Base-by-base conservation (phyloP, 768 basidiomycete species). In the Amanita rimosa region DNA sequence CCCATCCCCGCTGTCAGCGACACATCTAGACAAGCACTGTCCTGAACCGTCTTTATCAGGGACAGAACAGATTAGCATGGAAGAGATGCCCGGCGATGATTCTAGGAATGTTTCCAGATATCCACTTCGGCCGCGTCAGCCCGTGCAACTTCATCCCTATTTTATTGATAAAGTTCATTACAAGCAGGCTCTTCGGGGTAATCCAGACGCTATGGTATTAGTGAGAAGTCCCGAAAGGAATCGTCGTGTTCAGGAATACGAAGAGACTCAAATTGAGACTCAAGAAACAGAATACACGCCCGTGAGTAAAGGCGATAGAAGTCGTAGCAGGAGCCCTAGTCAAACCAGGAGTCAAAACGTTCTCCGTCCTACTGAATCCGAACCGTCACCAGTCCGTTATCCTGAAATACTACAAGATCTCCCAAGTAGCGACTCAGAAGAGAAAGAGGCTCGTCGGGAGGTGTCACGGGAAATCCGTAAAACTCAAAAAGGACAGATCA, bases 201-300 rank as follows among this genome's bases (percentile, higher is more conserved):
- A 71, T 52, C 85, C 83, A 2, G 86, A 87, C 17, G 85, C 85
- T 1, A 76, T 87, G 37, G 70, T 88, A 39, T 78, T 74, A 48
- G 49, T 70, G 21, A 62, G 57, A 41, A 70, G 68, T 57, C 67
- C 68, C 26, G 57, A 53, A 48, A 59, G 56, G 33, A 63, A 59
- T 21, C 64, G 53, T 49, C 55, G 55, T 4, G 59, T 58, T 36
- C 53, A 64, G 39, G 57, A 55, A 27, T 64, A 66, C 16, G 67
- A 63, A 24, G 52, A 63, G 31, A 57, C 62, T 14, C 64, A 64
- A 9, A 53, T 59, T 35, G 57, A 56, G 31, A 56, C 57, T 11
- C 52, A 56, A 35, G 52, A 53, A 33, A 43, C 49, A 35, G 45
- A 40, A 3, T 52, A 53, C 17, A 22, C 11, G 4, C 26, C 16